These are phyloP conservation scores for Cylindrodendrum hubeiense DNA, from an alignment of 2,329 filamentous ascomycete genomes.

Conservation along the genomic window DNA sequence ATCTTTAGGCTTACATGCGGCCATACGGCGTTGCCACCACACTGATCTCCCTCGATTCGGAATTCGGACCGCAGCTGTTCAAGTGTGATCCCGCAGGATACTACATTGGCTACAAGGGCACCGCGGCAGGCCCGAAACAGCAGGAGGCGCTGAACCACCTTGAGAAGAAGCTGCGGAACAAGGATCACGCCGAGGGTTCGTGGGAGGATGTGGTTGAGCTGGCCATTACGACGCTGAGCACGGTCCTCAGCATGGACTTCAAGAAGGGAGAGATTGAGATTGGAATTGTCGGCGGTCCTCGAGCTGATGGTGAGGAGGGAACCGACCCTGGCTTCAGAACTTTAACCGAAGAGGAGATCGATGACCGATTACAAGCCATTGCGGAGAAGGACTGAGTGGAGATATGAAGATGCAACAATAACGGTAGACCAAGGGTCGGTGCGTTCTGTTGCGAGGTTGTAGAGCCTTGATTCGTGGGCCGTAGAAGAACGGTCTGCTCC, in stretches of 20 bases:
- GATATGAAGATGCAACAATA: constrained; percentile 26
- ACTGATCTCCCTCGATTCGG: constrained; percentile 91
- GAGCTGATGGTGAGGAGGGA: constrained; percentile 84
- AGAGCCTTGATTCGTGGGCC: constrained; percentile 37
- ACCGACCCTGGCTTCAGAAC: constrained; percentile 84
- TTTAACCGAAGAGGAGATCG: constrained; percentile 97
- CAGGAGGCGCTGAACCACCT: constrained; percentile 98
- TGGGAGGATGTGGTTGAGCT: constrained; percentile 99
- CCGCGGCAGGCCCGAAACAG: constrained; percentile 96
- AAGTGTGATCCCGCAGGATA: constrained; percentile 99
- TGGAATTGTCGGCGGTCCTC: constrained; percentile 93
- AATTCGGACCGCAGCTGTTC: constrained; percentile 94
- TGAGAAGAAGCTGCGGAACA: constrained; percentile 99
- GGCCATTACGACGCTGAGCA: constrained; percentile 94
- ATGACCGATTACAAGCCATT: constrained; percentile 97
- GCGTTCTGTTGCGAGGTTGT: constrained; percentile 21
- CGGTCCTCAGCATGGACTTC: constrained; percentile 97
- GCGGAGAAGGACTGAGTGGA: constrained; percentile 91
- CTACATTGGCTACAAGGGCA: constrained; percentile 98
- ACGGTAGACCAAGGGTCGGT: constrained; percentile 26
- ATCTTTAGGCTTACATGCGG: constrained; percentile 87
- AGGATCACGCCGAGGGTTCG: constrained; percentile 89
- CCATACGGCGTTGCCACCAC: constrained; percentile 96
- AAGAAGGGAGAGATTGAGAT: constrained; percentile 99
- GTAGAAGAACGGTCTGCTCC: constrained; percentile 31